Conservation (phyloP, 2,329 filamentous ascomycete genomes). For the Colletotrichum neosansevieriae region DNA sequence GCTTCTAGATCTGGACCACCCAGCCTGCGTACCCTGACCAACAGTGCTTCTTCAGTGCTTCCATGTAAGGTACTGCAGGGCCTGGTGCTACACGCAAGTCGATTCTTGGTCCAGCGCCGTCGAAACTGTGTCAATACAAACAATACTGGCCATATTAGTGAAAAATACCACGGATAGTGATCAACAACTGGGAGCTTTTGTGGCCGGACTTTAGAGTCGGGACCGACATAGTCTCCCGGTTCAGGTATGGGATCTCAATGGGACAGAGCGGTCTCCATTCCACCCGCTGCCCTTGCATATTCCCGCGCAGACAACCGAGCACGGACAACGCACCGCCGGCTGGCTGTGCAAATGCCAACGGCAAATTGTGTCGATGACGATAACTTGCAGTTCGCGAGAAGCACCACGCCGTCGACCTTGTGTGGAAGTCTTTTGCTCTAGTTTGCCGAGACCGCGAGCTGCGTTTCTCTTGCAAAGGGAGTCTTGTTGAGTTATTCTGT, state of each 20-base stretch:
- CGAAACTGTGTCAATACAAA: conserved; percentile 9
- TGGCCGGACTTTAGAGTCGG: conserved; percentile 18
- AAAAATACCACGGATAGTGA: conserved; percentile 19
- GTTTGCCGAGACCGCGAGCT: not conserved
- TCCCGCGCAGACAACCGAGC: conserved; percentile 14
- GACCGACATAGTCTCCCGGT: not conserved
- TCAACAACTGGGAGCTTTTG: conserved; percentile 1
- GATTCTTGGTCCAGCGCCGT: conserved; percentile 1
- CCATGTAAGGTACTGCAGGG: conserved; percentile 37
- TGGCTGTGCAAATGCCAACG: not conserved
- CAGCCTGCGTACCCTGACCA: conserved; percentile 14
- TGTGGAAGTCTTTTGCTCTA: not conserved
- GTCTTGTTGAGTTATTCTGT: not conserved
- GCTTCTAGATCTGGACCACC: conserved; percentile 8
- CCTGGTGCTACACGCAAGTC: conserved; percentile 9
- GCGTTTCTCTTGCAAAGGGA: not conserved
- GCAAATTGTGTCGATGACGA: not conserved
- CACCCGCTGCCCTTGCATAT: conserved; percentile 33
- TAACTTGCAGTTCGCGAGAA: not conserved
- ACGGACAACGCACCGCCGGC: conserved; percentile 23
- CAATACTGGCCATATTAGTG: not conserved
- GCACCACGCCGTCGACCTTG: not conserved
- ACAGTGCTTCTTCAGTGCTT: conserved; percentile 10
- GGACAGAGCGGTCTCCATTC: conserved; percentile 20
- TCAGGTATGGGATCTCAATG: not conserved